Evolutionary conservation across 306 rosid genomes (phyloP).

Genomic region (Cucumis melo): DNA sequence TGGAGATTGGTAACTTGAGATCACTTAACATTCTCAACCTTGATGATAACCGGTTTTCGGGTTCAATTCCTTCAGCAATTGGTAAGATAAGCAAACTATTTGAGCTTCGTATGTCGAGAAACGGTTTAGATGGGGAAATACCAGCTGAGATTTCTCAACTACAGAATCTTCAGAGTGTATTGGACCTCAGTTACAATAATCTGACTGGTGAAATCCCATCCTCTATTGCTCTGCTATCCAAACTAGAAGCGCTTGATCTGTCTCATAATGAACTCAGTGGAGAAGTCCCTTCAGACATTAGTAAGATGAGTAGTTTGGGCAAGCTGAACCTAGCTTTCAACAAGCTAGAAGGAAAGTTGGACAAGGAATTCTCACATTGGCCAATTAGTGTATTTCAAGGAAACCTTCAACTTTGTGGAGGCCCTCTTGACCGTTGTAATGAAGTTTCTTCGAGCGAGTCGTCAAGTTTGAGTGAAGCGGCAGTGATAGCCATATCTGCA

Average conservation of each 20-base stretch:
- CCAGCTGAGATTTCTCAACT: conserved; percentile 66
- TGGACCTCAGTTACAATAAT: conserved; percentile 76
- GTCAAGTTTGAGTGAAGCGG: conserved; percentile 29
- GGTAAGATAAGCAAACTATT: conserved; percentile 56
- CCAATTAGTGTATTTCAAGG: conserved; percentile 54
- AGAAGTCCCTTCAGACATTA: conserved; percentile 54
- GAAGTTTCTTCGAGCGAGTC: conserved; percentile 14
- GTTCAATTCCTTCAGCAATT: conserved; percentile 42
- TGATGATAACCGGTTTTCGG: conserved; percentile 44
- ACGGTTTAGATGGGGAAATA: conserved; percentile 49
- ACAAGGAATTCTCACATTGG: conserved; percentile 59
- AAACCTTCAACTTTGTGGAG: conserved; percentile 61
- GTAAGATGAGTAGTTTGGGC: conserved; percentile 79
- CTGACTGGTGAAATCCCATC: conserved; percentile 65
- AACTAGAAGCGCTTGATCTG: conserved; percentile 75
- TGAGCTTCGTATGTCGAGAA: conserved; percentile 57
- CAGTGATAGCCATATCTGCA: conserved; percentile 46
- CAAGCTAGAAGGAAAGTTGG: conserved; percentile 53
- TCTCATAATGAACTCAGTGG: conserved; percentile 77
- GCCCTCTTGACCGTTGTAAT: conserved; percentile 44
- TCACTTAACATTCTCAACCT: conserved; percentile 65
- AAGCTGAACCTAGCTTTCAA: conserved; percentile 78
- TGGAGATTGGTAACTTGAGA: conserved; percentile 41
- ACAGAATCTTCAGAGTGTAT: conserved; percentile 72
- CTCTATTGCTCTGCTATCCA: conserved; percentile 37